These are phyloP conservation scores for Claviceps cyperi DNA, from an alignment of 2,329 filamentous ascomycete genomes.

Conservation along the genomic window DNA sequence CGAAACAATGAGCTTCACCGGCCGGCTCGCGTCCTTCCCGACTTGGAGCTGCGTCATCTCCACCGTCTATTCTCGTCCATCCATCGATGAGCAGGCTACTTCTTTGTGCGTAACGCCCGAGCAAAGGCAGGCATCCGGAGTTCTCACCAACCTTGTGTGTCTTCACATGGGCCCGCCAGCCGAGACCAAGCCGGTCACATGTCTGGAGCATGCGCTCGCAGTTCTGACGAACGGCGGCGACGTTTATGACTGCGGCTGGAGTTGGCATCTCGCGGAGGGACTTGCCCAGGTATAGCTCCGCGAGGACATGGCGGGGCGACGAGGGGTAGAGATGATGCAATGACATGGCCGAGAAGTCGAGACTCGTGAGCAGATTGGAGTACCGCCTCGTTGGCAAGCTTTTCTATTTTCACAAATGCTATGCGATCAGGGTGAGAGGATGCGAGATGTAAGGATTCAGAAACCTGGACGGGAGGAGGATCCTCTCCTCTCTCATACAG, in stretches of 20 bases:
- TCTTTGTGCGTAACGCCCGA: not conserved
- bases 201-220: conserved; percentile 59
- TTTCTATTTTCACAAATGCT: too few relatives aligned
- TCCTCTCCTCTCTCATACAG: not conserved
- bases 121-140: not conserved
- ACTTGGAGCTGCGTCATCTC: conserved; percentile 57
- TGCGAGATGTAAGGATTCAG: too few relatives aligned
- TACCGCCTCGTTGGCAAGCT: not conserved
- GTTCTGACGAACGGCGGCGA: conserved; percentile 50
- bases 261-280: conserved; percentile 45
- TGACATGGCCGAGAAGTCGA: conserved; percentile 7
- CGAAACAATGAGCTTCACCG: conserved; percentile 53
- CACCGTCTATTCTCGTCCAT: conserved; percentile 34
- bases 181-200: conserved; percentile 40
- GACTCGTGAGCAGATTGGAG: not conserved
- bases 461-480: too few relatives aligned
- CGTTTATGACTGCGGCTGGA: conserved; percentile 55
- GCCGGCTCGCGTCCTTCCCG: conserved; percentile 32
- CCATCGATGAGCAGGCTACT: conserved; percentile 6
- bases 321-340: conserved; percentile 11
- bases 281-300: conserved; percentile 34
- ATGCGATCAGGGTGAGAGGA: too few relatives aligned
- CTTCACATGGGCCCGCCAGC: conserved; percentile 67
- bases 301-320: conserved; percentile 11
- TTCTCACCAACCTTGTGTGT: conserved; percentile 53